A percentile compares a stretch with the other conserved stretches of the same genome.
phyloP scores from a whole-genome alignment of 202 grass and related monocot genomes.

The Dendrocalamus latiflorus region DNA sequence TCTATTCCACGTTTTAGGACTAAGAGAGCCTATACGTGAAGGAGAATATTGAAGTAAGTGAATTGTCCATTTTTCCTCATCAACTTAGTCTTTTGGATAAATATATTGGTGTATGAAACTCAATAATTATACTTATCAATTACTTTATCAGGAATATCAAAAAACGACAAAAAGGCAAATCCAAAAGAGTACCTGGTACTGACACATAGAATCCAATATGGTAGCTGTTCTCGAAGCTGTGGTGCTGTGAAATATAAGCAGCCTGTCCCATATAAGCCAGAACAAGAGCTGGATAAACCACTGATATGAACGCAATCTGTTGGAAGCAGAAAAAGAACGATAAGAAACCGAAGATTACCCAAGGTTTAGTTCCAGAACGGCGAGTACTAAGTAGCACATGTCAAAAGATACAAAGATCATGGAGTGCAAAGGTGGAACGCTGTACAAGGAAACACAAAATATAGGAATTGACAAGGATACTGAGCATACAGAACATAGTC shows the following conservation, averaged over 20 bases:
- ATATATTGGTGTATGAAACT: no score
- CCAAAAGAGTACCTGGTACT: slow-evolving; percentile 65
- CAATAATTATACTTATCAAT: neutral
- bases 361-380: neutral
- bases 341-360: slow-evolving; percentile 15
- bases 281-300: slow-evolving; percentile 93
- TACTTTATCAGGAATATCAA: neutral
- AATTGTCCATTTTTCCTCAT: no score
- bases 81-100: no score
- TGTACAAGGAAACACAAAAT: neutral
- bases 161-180: neutral
- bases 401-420: neutral
- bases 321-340: slow-evolving; percentile 1
- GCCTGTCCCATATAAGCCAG: no score
- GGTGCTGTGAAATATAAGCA: slow-evolving; percentile 95
- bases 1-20: no score
- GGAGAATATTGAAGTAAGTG: no score
- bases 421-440: neutral
- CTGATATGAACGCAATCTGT: slow-evolving; percentile 78
- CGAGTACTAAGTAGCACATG: neutral
- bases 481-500: neutral
- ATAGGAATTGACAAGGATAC: neutral
- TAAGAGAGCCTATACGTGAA: no score
- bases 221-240: slow-evolving; percentile 63
- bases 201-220: no score